Evolutionary conservation across 2,329 filamentous ascomycete genomes (phyloP).

Genomic region (Claviceps fusiformis): DNA sequence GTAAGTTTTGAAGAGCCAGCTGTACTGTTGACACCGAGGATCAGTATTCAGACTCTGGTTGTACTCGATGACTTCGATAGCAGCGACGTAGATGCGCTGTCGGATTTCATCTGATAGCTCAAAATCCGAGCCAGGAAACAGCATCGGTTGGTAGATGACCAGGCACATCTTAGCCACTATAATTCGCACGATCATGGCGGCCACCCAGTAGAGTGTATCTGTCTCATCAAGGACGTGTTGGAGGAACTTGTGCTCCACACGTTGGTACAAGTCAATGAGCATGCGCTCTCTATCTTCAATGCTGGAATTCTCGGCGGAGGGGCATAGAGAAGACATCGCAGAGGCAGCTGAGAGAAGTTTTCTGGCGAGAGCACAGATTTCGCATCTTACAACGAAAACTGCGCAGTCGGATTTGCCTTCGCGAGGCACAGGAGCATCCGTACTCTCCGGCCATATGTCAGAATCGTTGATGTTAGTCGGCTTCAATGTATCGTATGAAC

Average conservation of each 20-base stretch:
- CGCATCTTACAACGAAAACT: constrained; percentile 33
- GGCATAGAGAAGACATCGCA: constrained; percentile 18
- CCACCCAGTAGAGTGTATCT: constrained; percentile 51
- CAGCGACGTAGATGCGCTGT: constrained; percentile 56
- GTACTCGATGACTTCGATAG: constrained; percentile 62
- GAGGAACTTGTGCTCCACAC: constrained; percentile 42
- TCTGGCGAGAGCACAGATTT: constrained; percentile 31
- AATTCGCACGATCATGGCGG: constrained; percentile 53
- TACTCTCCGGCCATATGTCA: constrained; percentile 32
- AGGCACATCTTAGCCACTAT: constrained; percentile 70
- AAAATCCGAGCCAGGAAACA: constrained; percentile 42
- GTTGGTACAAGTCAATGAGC: constrained; percentile 37
- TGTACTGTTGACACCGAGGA: constrained; percentile 28
- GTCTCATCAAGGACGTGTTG: constrained; percentile 33
- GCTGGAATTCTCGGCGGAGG: constrained; percentile 15
- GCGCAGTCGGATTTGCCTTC: constrained; percentile 40
- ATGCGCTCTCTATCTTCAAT: constrained; percentile 26
- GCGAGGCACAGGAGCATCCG: constrained; percentile 31
- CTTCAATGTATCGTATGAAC: constrained; percentile 32
- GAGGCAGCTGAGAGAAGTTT: constrained; percentile 21
- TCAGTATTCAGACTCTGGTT: constrained; percentile 52
- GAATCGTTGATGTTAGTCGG: constrained; percentile 38
- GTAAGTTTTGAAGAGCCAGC: constrained; percentile 37
- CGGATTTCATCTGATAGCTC: constrained; percentile 47
- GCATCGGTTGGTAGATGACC: constrained; percentile 61